Base-by-base conservation (phyloP, 2,329 filamentous ascomycete species). In the Drechmeria coniospora region DNA sequence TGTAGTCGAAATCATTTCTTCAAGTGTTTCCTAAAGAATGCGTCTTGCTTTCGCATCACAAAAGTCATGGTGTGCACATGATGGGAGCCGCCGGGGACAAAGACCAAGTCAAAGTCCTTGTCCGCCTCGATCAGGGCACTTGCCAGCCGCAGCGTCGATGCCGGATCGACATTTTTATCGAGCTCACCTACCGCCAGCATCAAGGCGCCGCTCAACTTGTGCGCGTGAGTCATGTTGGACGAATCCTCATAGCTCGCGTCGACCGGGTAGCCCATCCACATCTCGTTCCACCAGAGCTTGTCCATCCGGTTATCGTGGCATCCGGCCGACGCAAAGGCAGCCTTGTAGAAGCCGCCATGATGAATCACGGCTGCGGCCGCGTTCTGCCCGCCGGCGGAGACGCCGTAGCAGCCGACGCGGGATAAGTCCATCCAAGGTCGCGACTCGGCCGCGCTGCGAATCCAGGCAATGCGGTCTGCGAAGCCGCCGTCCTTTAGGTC, bases 231-330 rank as follows among this genome's bases (percentile, higher is more conserved):
- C 6, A 42, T 34, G 21, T 47, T 45, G 2, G 45, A 47, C 16
- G 39, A 38, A n/a, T 36, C 36, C 15, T 30, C 34, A 23, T 50
- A 50, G 9, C 38, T 34, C 23, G 40, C 32, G 10, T 48, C 47
- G 1, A 50, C 40, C 2, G 47, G 47, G 18, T 44, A 47, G 3
- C 47, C 46, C 44, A 50, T 48, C 41, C 42, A 50, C 23, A 43
- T 27, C 28, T 50, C 47, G 15, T 43, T 47, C 47, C 47, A 50
- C 37, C 41, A 42, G 7, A 49, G 12, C 29, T 43, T 41, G 21
- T 44, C 45, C 40, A 50, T 41, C 2, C 47, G 42, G 12, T 50
- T 49, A 13, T 50, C 46, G 27, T 50, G 45, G 5, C 40, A 45
- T 2, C 47, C 47, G 7, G 41, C 39, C 23, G 45, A 38, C 9